These are phyloP conservation scores for Colletotrichum endophyticum DNA, from an alignment of 2,329 filamentous ascomycete species.

Conservation along the genomic window DNA sequence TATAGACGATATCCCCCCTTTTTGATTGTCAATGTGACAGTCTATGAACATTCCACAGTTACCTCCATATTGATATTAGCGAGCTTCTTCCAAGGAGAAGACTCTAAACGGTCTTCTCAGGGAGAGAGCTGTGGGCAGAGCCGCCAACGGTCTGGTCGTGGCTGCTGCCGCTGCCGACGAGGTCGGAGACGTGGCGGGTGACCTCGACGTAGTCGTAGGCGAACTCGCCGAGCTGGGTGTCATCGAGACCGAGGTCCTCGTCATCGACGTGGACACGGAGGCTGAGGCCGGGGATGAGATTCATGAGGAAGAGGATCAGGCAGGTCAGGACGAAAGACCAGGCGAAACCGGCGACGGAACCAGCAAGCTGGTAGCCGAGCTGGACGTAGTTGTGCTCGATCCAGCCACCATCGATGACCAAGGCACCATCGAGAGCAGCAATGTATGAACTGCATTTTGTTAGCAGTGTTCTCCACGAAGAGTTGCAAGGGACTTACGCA, in stretches of 20 bases:
- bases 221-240: conserved; percentile 81
- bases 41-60: not conserved
- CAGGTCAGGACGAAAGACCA: conserved; percentile 73
- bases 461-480: not conserved
- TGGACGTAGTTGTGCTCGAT: conserved; percentile 74
- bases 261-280: conserved; percentile 71
- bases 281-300: conserved; percentile 72
- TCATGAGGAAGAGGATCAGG: conserved; percentile 73
- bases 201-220: conserved; percentile 84
- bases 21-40: not conserved
- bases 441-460: conserved; percentile 63
- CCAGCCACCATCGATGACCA: conserved; percentile 67
- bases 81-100: not conserved
- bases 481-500: conserved; percentile 51
- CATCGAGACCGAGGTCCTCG: conserved; percentile 73
- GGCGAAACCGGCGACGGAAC: conserved; percentile 66
- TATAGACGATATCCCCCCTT: not conserved
- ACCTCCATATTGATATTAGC: not conserved
- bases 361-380: conserved; percentile 74
- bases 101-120: conserved; percentile 19
- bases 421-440: conserved; percentile 73
- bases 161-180: conserved; percentile 10
- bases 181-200: conserved; percentile 63
- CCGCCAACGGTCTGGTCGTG: not conserved
- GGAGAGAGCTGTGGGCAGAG: conserved; percentile 21